phyloP scores from a whole-genome alignment of 305 asterid genomes.

The Vinca major region DNA sequence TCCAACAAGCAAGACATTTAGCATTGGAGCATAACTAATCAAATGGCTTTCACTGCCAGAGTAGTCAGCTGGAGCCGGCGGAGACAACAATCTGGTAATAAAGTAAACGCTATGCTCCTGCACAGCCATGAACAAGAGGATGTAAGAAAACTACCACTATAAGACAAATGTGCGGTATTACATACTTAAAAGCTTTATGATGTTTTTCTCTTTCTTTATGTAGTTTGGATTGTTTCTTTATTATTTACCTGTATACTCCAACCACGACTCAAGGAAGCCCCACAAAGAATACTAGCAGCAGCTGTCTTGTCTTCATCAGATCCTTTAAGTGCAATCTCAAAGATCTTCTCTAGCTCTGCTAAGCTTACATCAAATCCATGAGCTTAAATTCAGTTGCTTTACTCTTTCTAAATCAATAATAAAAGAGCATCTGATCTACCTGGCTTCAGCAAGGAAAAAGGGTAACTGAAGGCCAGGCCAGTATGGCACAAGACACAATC shows the following conservation, averaged over 20 bases:
- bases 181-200: neutral
- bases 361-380: slow-evolving; percentile 92
- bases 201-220: neutral
- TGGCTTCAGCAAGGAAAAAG: slow-evolving; percentile 26
- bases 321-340: slow-evolving; percentile 74
- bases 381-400: slow-evolving; percentile 78
- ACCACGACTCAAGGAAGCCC: slow-evolving; percentile 71
- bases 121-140: slow-evolving; percentile 22
- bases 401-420: slow-evolving; percentile 37
- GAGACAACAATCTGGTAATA: slow-evolving; percentile 81
- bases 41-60: slow-evolving; percentile 67
- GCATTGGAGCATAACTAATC: slow-evolving; percentile 76
- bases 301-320: slow-evolving; percentile 67
- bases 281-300: slow-evolving; percentile 87
- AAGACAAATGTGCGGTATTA: neutral
- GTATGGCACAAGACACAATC: slow-evolving; percentile 8
- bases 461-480: slow-evolving; percentile 23
- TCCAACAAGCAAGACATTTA: slow-evolving; percentile 85
- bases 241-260: slow-evolving; percentile 80
- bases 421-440: slow-evolving; percentile 26
- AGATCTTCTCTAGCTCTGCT: slow-evolving; percentile 85
- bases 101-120: slow-evolving; percentile 86
- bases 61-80: slow-evolving; percentile 58
- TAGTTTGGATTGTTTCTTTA: slow-evolving; percentile 11
- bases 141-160: slow-evolving; percentile 10